Conservation (phyloP, 495 filamentous ascomycete species). For the Wilcoxina mikolae region DNA sequence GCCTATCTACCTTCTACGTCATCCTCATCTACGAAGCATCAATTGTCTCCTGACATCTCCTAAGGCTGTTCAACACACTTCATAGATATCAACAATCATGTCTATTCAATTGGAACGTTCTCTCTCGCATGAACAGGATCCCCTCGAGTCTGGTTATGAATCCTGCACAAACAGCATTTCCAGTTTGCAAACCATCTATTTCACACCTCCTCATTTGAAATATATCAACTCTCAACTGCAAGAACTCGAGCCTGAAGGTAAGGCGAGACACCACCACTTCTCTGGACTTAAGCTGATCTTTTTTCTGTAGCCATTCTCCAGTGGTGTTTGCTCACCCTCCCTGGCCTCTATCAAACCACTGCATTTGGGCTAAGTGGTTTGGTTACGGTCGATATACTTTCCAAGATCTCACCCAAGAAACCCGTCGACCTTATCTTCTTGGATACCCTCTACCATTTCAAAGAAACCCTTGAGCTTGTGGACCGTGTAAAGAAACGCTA, state of each 20-base stretch:
- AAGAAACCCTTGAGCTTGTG: slow-evolving; percentile 72
- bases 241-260: slow-evolving; percentile 61
- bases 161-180: slow-evolving; percentile 38
- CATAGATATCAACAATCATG: slow-evolving; percentile 18
- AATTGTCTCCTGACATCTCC: neutral
- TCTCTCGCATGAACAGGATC: slow-evolving; percentile 23
- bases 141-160: slow-evolving; percentile 77
- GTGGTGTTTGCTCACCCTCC: slow-evolving; percentile 84
- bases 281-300: slow-evolving; percentile 24
- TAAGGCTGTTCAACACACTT: slow-evolving; percentile 1
- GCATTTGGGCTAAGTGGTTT: slow-evolving; percentile 91
- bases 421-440: slow-evolving; percentile 88
- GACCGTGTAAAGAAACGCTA: slow-evolving; percentile 63
- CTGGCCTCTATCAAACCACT: slow-evolving; percentile 88
- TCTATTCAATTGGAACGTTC: slow-evolving; percentile 18
- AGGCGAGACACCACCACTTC: slow-evolving; percentile 13
- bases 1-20: slow-evolving; percentile 7
- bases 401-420: slow-evolving; percentile 56
- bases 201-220: slow-evolving; percentile 76
- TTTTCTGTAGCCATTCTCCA: slow-evolving; percentile 55
- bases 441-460: slow-evolving; percentile 90
- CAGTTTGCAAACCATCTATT: slow-evolving; percentile 55
- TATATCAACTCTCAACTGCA: slow-evolving; percentile 81
- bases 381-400: slow-evolving; percentile 88
- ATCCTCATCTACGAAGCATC: neutral